These are phyloP conservation scores for Rhizopogon vulgaris DNA, from an alignment of 768 basidiomycete species.

Conservation along the genomic window DNA sequence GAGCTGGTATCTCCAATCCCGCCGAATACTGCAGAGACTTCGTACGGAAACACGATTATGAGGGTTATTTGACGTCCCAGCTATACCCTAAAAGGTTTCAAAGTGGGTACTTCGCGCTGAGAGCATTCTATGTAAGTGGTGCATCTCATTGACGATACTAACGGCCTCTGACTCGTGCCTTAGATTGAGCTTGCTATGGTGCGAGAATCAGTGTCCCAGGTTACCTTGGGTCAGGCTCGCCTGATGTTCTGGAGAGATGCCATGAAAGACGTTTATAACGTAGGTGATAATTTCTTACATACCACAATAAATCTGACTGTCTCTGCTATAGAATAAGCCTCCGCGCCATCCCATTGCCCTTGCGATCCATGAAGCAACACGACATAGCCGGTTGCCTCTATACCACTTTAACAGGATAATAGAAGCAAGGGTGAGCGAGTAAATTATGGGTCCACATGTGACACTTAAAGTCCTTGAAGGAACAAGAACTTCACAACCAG, in stretches of 20 bases:
- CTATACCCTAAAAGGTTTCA: constrained; percentile 65
- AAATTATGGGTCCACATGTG: background rate
- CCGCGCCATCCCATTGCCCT: constrained; percentile 78
- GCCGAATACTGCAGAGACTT: constrained; percentile 62
- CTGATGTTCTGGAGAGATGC: constrained; percentile 88
- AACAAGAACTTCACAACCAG: constrained; percentile 58
- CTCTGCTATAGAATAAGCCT: constrained; percentile 53
- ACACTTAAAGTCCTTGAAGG: constrained; percentile 33
- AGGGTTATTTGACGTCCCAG: constrained; percentile 64
- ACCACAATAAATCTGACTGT: constrained; percentile 8
- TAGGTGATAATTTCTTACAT: constrained; percentile 26
- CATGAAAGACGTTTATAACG: constrained; percentile 60
- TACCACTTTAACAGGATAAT: constrained; percentile 82
- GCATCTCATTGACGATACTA: background rate
- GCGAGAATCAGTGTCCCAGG: constrained; percentile 70
- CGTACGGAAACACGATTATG: constrained; percentile 78
- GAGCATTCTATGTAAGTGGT: constrained; percentile 74
- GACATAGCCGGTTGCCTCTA: constrained; percentile 44
- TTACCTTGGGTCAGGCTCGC: constrained; percentile 73
- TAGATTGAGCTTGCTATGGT: constrained; percentile 75
- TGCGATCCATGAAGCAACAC: constrained; percentile 56
- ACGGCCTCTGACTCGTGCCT: constrained; percentile 6
- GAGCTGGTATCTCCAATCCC: constrained; percentile 32
- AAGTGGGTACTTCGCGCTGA: constrained; percentile 68
- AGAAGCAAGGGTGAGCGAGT: constrained; percentile 65